These are phyloP conservation scores for Wallacemonas sp. DNA, from an alignment of 208 protist genomes.

Conservation along the genomic window DNA sequence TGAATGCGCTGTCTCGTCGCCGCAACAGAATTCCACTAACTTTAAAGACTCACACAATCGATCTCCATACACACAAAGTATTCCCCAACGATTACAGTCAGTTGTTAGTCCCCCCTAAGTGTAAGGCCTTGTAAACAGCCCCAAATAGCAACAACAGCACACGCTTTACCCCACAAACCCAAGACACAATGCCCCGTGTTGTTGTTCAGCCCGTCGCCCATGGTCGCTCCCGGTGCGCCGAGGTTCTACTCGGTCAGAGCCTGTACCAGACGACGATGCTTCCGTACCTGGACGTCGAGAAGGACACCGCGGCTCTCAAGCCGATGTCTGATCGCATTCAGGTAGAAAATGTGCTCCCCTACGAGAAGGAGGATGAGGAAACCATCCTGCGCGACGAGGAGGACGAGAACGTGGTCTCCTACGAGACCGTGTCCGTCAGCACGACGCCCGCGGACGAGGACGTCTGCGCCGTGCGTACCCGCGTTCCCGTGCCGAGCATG, in stretches of 20 bases:
- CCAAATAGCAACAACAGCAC: too few species aligned
- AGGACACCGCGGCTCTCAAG: background rate
- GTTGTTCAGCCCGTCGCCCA: background rate
- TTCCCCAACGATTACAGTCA: too few species aligned
- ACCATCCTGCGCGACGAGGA: background rate
- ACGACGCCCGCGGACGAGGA: background rate
- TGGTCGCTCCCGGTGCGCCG: background rate
- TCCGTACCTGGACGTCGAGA: slow-evolving; percentile 16
- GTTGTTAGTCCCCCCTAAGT: too few species aligned
- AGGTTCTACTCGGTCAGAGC: background rate
- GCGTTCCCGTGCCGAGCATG: slow-evolving; percentile 20
- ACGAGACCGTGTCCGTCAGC: background rate
- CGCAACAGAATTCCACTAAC: too few species aligned
- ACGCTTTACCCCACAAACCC: too few species aligned
- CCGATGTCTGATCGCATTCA: background rate
- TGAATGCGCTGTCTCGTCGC: too few species aligned
- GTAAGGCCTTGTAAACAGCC: too few species aligned
- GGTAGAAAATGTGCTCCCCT: slow-evolving; percentile 3
- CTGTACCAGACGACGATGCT: slow-evolving; percentile 9
- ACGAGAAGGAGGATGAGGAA: slow-evolving; percentile 1
- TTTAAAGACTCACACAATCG: too few species aligned
- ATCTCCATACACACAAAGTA: too few species aligned
- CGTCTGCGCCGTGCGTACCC: background rate
- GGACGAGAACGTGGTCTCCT: background rate
- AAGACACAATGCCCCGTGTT: slow-evolving; percentile 8